Base-by-base conservation (phyloP, 75 land plant genomes). In the Selaginella tamariscina region DNA sequence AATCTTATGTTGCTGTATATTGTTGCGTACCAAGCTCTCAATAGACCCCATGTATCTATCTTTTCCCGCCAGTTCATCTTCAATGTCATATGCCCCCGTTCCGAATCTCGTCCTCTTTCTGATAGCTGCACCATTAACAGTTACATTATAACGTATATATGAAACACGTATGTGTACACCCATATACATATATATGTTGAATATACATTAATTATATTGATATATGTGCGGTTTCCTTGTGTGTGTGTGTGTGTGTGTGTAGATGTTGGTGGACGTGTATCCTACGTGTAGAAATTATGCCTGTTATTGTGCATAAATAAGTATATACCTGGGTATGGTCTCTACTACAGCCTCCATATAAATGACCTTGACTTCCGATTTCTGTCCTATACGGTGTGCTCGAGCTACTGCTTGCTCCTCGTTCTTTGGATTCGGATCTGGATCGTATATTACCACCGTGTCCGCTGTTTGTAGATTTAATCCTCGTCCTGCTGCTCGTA, bases 271-370 rank as follows among this genome's bases (percentile, higher is more conserved):
- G n/a, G n/a, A n/a, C n/a, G n/a, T n/a, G n/a, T n/a, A n/a, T n/a
- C n/a, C n/a, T n/a, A n/a, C n/a, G n/a, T n/a, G n/a, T n/a, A n/a
- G n/a, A n/a, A n/a, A n/a, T n/a, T n/a, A n/a, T n/a, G n/a, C n/a
- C n/a, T n/a, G n/a, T n/a, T n/a, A n/a, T n/a, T n/a, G n/a, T n/a
- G n/a, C n/a, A n/a, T n/a, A n/a, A n/a, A n/a, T n/a, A n/a, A n/a
- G n/a, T n/a, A n/a, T n/a, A n/a, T n/a, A n/a, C n/a, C n/a, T 95
- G 27, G 97, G 69, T 23, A 84, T 75, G 65, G 84, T 88, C 32
- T 95, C 99, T 22, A 91, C 99, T 65, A 95, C 99, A 70, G 99
- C 99, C 80, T 95, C 99, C 92, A 95, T 79, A 64, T 95, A 95
- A 28, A 95, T 95, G 56, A 95, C 99, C 74, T 81, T 88, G 1